A percentile compares a stretch with the other conserved stretches of the same genome.
These are phyloP conservation scores for Hericium erinaceus DNA, from an alignment of 768 basidiomycete genomes.

Conservation along the genomic window DNA sequence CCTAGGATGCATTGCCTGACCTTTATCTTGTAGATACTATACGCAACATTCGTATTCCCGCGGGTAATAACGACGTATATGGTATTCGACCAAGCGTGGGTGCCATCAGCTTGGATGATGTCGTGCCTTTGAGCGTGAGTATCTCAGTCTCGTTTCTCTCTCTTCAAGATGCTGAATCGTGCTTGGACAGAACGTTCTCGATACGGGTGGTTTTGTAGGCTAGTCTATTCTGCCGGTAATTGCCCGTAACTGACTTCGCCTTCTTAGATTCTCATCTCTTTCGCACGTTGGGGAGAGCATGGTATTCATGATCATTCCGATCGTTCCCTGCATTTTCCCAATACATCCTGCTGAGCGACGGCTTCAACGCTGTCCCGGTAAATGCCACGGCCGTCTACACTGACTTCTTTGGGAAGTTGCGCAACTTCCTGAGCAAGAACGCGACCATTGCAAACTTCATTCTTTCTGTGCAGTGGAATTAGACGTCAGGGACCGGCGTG, in stretches of 20 bases:
- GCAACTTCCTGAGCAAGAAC: background rate
- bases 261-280: background rate
- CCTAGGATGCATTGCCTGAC: background rate
- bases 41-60: background rate
- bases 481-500: background rate
- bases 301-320: background rate
- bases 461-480: background rate
- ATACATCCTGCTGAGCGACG: background rate
- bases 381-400: background rate
- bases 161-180: background rate
- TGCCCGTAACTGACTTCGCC: background rate
- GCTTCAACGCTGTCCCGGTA: background rate
- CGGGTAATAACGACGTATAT: background rate
- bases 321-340: background rate
- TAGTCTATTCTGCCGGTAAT: background rate
- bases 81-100: background rate
- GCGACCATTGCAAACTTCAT: background rate
- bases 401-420: background rate
- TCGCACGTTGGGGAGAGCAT: background rate
- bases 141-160: background rate
- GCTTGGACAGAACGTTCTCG: background rate
- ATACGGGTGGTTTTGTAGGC: background rate
- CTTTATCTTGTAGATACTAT: background rate
- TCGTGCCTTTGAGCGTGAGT: background rate
- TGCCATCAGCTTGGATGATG: background rate